Base-by-base conservation (phyloP, 2,329 filamentous ascomycete species). In the Ceratocystis variospora region DNA sequence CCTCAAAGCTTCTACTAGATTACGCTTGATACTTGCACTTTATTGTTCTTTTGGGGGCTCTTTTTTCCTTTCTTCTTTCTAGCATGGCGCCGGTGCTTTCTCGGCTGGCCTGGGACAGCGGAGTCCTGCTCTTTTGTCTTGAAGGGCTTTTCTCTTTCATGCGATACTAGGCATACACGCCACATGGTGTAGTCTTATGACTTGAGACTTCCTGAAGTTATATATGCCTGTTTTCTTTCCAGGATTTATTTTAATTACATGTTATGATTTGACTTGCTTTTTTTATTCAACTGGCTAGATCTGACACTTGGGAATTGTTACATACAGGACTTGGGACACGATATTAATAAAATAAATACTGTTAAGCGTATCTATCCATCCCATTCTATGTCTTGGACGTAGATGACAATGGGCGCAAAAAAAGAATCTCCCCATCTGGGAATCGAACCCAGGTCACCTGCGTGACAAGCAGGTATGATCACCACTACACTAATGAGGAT, bases 391-490 rank as follows among this genome's bases (percentile, higher is more conserved):
- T 33, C 10, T 19, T n/a, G 33, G 53, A n/a, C 25, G 22, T 57
- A 46, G 37, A 50, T 25, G 22, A 25, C 25, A 48, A 15, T 4
- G 5, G 7, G 1, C 8, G 44, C 64, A 61, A 57, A 19, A 57
- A 19, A 22, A 31, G 61, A 15, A 50, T 22, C 61, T 62, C 61
- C 61, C 61, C 61, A 62, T 45, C 61, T 62, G 61, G 61, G 61
- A 62, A 62, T 62, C 61, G 61, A 62, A 62, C 61, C 61, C 61
- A 62, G 61, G 61, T 62, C 61, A 62, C 61, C 61, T 62, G 61
- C 61, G 61, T 62, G 61, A 62, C 61, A 62, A 62, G 61, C 61
- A 62, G 61, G 61, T 62, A 62, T 62, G 61, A 62, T 62, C 61
- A 62, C 61, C 61, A 62, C 61, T 62, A 62, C 61, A 62, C 61